These are phyloP conservation scores for Trametes pubescens DNA, from an alignment of 1,284 basidiomycete genomes.

Conservation along the genomic window DNA sequence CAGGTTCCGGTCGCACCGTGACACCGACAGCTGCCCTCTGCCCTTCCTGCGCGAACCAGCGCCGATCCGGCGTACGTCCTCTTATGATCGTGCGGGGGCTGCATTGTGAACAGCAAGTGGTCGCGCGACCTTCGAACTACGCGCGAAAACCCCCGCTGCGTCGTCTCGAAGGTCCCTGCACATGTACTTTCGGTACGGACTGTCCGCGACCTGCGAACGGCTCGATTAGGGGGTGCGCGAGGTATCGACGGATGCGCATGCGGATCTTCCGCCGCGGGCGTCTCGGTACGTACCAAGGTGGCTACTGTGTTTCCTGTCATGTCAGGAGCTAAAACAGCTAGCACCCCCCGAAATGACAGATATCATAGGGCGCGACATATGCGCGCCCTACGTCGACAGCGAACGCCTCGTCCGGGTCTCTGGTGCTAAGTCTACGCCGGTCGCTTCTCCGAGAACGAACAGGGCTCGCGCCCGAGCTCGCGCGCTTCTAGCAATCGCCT, in stretches of 20 bases:
- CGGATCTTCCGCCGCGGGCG: slow-evolving; percentile 4
- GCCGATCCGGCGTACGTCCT: not conserved
- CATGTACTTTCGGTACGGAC: not conserved
- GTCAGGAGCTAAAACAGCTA: too few relatives aligned
- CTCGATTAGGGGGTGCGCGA: not conserved
- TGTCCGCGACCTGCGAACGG: not conserved
- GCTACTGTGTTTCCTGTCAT: too few relatives aligned
- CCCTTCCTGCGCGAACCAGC: not conserved
- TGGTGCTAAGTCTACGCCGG: too few relatives aligned
- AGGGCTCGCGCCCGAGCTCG: too few relatives aligned
- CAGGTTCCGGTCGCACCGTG: not conserved
- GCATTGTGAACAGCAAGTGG: not conserved
- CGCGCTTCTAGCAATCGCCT: too few relatives aligned
- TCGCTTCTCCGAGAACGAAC: too few relatives aligned
- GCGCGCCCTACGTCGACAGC: too few relatives aligned
- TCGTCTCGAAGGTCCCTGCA: slow-evolving; percentile 18
- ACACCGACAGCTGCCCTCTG: not conserved
- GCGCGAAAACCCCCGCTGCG: slow-evolving; percentile 19
- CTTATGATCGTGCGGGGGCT: not conserved
- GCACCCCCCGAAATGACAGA: too few relatives aligned
- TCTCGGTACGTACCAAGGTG: not conserved
- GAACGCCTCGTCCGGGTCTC: too few relatives aligned
- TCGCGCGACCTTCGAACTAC: not conserved
- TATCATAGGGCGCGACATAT: too few relatives aligned
- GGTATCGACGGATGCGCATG: slow-evolving; percentile 8